Conservation (phyloP, 192 early-diverging fungal genomes). For the Backusella westeae region DNA sequence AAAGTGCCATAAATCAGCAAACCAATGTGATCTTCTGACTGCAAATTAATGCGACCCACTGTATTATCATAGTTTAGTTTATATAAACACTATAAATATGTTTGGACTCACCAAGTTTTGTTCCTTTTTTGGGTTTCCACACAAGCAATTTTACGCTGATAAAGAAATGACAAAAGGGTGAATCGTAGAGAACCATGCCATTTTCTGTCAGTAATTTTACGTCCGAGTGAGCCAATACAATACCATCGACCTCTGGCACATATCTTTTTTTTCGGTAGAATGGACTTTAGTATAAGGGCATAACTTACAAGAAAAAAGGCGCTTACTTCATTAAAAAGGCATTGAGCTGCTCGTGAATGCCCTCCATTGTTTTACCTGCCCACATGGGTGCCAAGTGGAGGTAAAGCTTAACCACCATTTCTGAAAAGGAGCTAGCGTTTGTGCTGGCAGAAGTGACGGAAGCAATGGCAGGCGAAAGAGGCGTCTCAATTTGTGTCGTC, state of each 20-base stretch:
- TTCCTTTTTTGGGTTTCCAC: slow-evolving; percentile 75
- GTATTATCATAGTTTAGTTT: neutral
- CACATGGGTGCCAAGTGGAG: slow-evolving; percentile 69
- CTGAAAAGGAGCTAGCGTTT: slow-evolving; percentile 23
- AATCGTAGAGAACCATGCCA: slow-evolving; percentile 77
- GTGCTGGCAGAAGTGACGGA: neutral
- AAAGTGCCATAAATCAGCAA: slow-evolving; percentile 90
- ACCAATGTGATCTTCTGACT: slow-evolving; percentile 93
- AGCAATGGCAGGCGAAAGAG: neutral
- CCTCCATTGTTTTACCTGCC: slow-evolving; percentile 50
- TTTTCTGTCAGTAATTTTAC: slow-evolving; percentile 54
- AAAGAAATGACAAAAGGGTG: slow-evolving; percentile 79
- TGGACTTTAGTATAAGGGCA: too few relatives aligned
- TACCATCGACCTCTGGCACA: slow-evolving; percentile 83
- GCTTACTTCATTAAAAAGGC: slow-evolving; percentile 68
- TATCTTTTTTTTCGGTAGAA: slow-evolving; percentile 45
- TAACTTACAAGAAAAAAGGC: too few relatives aligned
- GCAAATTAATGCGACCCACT: slow-evolving; percentile 87
- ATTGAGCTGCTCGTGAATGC: slow-evolving; percentile 63
- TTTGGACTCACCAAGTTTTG: slow-evolving; percentile 47
- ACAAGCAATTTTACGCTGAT: slow-evolving; percentile 67
- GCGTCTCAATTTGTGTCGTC: neutral
- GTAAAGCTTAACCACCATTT: slow-evolving; percentile 41
- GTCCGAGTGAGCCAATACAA: slow-evolving; percentile 80
- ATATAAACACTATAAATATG: too few relatives aligned